Evolutionary conservation across 768 basidiomycete species (phyloP).

Genomic region (Auriscalpium microsporum): DNA sequence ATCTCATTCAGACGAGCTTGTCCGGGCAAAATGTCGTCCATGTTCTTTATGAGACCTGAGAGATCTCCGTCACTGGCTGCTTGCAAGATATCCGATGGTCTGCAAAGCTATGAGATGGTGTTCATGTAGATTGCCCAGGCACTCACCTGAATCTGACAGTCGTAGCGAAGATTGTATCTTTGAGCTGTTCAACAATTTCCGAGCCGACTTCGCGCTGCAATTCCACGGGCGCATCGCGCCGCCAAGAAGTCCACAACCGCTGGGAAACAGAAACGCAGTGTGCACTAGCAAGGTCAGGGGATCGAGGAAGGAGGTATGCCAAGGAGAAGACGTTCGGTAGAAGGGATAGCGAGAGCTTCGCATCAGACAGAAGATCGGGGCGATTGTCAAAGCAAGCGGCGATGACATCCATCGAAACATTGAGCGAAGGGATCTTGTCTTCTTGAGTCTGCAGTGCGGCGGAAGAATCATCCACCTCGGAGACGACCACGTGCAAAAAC

Average conservation of each 20-base stretch:
- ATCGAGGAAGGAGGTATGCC: conserved; percentile 38
- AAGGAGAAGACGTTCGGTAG: conserved; percentile 41
- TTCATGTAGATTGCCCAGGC: not conserved
- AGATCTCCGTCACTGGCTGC: conserved; percentile 4
- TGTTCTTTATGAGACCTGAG: conserved; percentile 24
- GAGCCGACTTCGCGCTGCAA: conserved; percentile 20
- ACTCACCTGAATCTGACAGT: conserved; percentile 25
- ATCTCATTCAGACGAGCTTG: conserved; percentile 2
- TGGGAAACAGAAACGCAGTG: conserved; percentile 14
- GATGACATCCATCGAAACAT: conserved; percentile 4
- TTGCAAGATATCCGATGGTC: conserved; percentile 20
- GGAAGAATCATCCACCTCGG: conserved; percentile 10
- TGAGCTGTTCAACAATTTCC: conserved; percentile 35
- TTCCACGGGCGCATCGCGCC: conserved; percentile 15
- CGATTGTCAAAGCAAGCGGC: conserved; percentile 7
- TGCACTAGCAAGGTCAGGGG: conserved; percentile 16
- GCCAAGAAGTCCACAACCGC: conserved; percentile 26
- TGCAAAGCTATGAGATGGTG: conserved; percentile 4
- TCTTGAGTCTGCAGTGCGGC: conserved; percentile 6
- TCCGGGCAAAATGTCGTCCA: conserved; percentile 37
- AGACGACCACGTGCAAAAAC: conserved; percentile 17
- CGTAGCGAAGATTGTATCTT: conserved; percentile 32
- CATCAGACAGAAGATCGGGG: not conserved
- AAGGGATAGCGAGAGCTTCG: conserved; percentile 14
- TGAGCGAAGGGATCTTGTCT: not conserved